Evolutionary conservation across 2,329 filamentous ascomycete species (phyloP).

Genomic region (Alternaria ventricosa): DNA sequence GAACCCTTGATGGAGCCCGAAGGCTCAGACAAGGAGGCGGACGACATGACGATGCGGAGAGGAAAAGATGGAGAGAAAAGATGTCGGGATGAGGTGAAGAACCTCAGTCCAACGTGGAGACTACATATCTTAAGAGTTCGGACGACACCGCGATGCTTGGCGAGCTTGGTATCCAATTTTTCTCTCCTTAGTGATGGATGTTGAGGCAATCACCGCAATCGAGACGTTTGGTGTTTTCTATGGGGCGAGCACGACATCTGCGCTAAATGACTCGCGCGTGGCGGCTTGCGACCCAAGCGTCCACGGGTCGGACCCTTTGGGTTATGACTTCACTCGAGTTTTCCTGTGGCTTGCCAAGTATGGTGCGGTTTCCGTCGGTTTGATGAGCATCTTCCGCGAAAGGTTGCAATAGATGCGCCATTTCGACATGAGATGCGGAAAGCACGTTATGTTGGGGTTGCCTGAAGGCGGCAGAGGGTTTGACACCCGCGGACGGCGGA

Average conservation of each 20-base stretch:
- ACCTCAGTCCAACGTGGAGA: neutral
- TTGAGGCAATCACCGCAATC: neutral
- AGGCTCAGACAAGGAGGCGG: constrained; percentile 13
- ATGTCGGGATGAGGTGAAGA: neutral
- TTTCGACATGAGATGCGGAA: neutral
- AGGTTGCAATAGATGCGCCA: neutral
- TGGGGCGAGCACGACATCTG: constrained; percentile 34
- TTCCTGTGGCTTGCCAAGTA: constrained; percentile 8
- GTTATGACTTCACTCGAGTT: constrained; percentile 3
- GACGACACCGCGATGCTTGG: neutral
- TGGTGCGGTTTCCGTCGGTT: constrained; percentile 9
- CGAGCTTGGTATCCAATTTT: constrained; percentile 13
- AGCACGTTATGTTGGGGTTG: neutral
- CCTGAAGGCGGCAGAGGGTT: neutral
- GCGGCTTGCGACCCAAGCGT: neutral
- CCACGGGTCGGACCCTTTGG: neutral
- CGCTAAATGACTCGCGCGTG: constrained; percentile 13
- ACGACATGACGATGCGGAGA: constrained; percentile 15
- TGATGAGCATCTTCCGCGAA: neutral
- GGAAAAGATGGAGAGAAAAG: neutral
- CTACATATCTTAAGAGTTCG: constrained; percentile 9
- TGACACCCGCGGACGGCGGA: neutral
- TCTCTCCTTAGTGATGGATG: constrained; percentile 9
- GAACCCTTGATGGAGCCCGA: constrained; percentile 21
- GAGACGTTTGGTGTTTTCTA: constrained; percentile 15